Base-by-base conservation (phyloP, 345 rosid species). In the Gossypium stocksii region DNA sequence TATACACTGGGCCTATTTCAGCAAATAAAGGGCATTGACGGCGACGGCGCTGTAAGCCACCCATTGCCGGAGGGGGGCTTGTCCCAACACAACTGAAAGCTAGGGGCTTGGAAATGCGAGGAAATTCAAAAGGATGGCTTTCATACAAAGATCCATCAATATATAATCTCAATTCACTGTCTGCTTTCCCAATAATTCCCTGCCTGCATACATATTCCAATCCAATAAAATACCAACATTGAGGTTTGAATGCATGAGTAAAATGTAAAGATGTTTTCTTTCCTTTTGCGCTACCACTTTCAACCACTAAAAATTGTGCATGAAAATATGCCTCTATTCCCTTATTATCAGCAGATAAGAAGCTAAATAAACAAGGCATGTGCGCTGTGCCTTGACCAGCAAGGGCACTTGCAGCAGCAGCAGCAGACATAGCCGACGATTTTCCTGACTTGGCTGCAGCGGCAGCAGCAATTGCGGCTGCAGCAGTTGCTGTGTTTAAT, bases 371-470 rank as follows among this genome's bases (percentile, higher is more conserved):
- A 70, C 99, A 89, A 70, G 99, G 99, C 99, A 95, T 95, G 80
- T 95, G 98, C 17, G 91, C 93, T 23, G 96, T 91, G 74, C 99
- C 98, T 88, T 95, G 98, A 69, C 99, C 99, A 78, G 98, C 99
- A 62, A 95, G 97, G 17, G 98, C 96, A 90, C 96, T 93, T 51
- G 99, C 99, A 79, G 99, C 98, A 43, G 98, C 98, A 78, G 99
- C 99, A 81, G 98, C 97, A 66, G 99, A 95, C 98, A 93, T 90
- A 38, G 99, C 96, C 66, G 98, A 95, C 77, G 98, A 86, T 88
- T 95, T 91, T 72, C 99, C 99, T 17, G 97, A 93, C 86, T 86
- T 95, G 75, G 98, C 98, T 19, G 99, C 98, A 16, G 98, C 98
- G 1, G 98, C 97, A 63, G 97, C 97, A 68, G 98, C 97, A 82